Base-by-base conservation (phyloP, 306 rosid genomes). In the Trichosanthes cucumerina region DNA sequence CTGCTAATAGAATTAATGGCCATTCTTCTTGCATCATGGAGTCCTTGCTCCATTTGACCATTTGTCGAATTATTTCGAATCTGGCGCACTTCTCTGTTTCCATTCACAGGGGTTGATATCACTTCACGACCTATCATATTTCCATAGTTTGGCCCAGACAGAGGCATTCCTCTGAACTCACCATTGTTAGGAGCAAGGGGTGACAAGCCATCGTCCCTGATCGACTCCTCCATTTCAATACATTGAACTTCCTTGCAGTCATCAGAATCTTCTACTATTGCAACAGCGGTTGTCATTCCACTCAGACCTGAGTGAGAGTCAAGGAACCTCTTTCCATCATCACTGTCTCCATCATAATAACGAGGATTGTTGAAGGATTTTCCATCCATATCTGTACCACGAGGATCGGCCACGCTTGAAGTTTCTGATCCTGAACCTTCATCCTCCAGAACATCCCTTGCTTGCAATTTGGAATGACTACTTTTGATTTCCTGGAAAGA, bases 191-290 rank as follows among this genome's bases (percentile, higher is more conserved):
- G 60, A 38, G 85, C 82, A 81, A 60, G 68, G 63, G 79, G 73
- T 82, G 81, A 90, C 54, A 84, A 75, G 78, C 79, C 80, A 46
- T 75, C 81, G 80, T 77, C 89, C 81, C 86, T 77, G 68, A 83
- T 85, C 36, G 93, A 86, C 69, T 84, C 90, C 71, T 88, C 97
- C 88, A 80, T 82, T 79, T 89, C 98, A 41, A 96, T 85, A 58
- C 99, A 96, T 82, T 66, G 86, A 77, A 96, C 98, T 85, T 96
- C 99, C 86, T 88, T 96, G 90, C 97, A 95, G 58, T 86, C 93
- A 84, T 88, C 92, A 23, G 83, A 81, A 80, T 84, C 85, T 56
- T 88, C 88, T 73, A 87, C 83, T 44, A 63, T 78, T 58, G 70
- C 84, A 73, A 59, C 72, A 3, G 80, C 57, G 28, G 66, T 39